Percentiles rank a stretch among this genome's conserved stretches.
These are phyloP conservation scores for Trypanosoma cruzi DNA, from an alignment of 208 protist species.

Conservation along the genomic window DNA sequence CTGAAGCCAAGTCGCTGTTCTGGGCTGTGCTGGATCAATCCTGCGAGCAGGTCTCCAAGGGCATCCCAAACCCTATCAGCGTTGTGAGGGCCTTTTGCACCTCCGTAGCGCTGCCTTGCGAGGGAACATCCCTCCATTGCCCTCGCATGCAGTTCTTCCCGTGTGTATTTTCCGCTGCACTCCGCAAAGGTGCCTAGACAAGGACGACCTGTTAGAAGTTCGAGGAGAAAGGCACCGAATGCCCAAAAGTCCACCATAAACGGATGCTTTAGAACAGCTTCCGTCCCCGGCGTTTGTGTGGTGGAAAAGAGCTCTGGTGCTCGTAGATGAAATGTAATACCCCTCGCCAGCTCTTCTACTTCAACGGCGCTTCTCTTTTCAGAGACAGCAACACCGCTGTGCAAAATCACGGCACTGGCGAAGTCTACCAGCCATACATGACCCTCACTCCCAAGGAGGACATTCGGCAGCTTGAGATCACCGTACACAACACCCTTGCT, in stretches of 20 bases:
- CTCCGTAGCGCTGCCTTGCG: constrained; percentile 19
- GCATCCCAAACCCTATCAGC: constrained; percentile 13
- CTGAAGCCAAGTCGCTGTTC: constrained; percentile 14
- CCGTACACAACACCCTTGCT: constrained; percentile 38
- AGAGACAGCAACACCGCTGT: neutral
- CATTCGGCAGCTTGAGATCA: constrained; percentile 51
- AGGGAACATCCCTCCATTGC: constrained; percentile 12
- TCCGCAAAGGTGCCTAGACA: constrained; percentile 15
- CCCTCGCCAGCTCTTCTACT: constrained; percentile 1
- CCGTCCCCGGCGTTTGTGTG: neutral
- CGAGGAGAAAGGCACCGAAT: constrained; percentile 39
- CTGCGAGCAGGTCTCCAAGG: constrained; percentile 16
- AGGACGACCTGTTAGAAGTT: constrained; percentile 32
- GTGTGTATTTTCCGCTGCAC: constrained; percentile 4
- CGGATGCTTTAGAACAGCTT: constrained; percentile 1
- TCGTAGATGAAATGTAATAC: constrained; percentile 35
- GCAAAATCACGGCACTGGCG: constrained; percentile 23
- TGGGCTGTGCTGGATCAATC: constrained; percentile 28
- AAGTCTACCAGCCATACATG: constrained; percentile 44
- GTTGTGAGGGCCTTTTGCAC: neutral
- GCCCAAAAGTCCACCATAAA: constrained; percentile 43
- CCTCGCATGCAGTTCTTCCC: constrained; percentile 9
- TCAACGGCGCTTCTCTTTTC: neutral
- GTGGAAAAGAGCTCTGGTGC: constrained; percentile 30
- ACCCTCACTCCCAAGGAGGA: constrained; percentile 28